A percentile compares a stretch with the other conserved stretches of the same genome.
Conservation (phyloP, 2,329 filamentous ascomycete genomes). For the Berkeleyomyces rouxiae region DNA sequence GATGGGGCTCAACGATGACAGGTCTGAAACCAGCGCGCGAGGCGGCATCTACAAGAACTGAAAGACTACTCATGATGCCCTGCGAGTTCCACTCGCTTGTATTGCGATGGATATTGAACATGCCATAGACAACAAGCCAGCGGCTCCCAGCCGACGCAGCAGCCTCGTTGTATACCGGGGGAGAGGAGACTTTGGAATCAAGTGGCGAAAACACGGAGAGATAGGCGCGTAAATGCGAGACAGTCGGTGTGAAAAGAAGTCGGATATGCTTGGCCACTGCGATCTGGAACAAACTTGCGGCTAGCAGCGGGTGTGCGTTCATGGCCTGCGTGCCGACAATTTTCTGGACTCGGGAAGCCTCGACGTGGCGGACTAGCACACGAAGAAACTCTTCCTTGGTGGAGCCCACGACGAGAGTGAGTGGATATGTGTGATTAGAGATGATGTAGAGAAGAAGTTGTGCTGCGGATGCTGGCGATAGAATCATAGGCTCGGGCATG, state of each 20-base stretch:
- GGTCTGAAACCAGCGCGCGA: constrained; percentile 27
- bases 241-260: constrained; percentile 55
- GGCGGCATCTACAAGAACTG: constrained; percentile 46
- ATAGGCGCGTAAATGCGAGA: constrained; percentile 63
- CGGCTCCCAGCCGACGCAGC: constrained; percentile 19
- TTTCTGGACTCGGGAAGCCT: neutral
- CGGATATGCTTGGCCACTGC: constrained; percentile 52
- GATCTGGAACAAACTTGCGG: constrained; percentile 51
- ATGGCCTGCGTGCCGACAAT: constrained; percentile 16
- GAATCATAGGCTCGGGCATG: constrained; percentile 23
- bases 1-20: constrained; percentile 30
- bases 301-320: constrained; percentile 28
- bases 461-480: constrained; percentile 37
- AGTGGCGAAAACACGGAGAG: constrained; percentile 38
- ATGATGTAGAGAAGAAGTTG: constrained; percentile 52
- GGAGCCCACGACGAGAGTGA: constrained; percentile 56
- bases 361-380: constrained; percentile 35
- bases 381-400: constrained; percentile 47
- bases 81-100: constrained; percentile 63
- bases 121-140: constrained; percentile 45
- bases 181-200: constrained; percentile 23
- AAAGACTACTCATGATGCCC: constrained; percentile 47
- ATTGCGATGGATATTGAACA: constrained; percentile 46
- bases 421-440: constrained; percentile 35
- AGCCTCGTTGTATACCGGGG: constrained; percentile 19